Evolutionary conservation across 2,329 filamentous ascomycete genomes (phyloP).

Genomic region (Escovopsis sp.): DNA sequence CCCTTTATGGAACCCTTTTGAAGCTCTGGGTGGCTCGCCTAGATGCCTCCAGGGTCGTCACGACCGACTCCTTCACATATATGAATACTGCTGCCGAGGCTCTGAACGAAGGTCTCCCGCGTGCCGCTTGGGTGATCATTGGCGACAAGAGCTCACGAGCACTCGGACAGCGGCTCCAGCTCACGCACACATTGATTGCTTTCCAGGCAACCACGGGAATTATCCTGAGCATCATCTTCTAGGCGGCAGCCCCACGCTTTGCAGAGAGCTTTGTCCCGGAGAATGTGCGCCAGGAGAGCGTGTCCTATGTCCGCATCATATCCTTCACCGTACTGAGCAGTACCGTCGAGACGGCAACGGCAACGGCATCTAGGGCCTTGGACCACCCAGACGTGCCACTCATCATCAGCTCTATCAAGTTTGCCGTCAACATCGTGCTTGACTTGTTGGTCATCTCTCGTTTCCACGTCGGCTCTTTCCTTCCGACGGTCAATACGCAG

Average conservation of each 20-base stretch:
- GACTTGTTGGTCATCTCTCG: slow-evolving; percentile 52
- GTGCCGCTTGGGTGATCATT: slow-evolving; percentile 54
- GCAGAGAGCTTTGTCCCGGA: slow-evolving; percentile 47
- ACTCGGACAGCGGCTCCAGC: slow-evolving; percentile 33
- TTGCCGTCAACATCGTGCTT: slow-evolving; percentile 50
- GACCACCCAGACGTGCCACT: slow-evolving; percentile 57
- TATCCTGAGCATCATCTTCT: slow-evolving; percentile 44
- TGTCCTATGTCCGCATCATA: slow-evolving; percentile 51
- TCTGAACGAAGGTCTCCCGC: slow-evolving; percentile 57
- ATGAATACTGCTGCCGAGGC: slow-evolving; percentile 53
- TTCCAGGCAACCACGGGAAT: slow-evolving; percentile 44
- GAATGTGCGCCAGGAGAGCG: slow-evolving; percentile 38
- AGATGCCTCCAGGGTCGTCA: slow-evolving; percentile 33
- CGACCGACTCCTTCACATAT: slow-evolving; percentile 45
- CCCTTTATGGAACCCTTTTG: slow-evolving; percentile 50
- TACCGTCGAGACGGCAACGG: slow-evolving; percentile 48
- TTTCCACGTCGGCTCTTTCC: slow-evolving; percentile 41
- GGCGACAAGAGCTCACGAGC: slow-evolving; percentile 45
- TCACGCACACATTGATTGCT: slow-evolving; percentile 48
- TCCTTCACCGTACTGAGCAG: slow-evolving; percentile 48
- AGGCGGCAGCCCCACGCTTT: slow-evolving; percentile 37
- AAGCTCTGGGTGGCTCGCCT: slow-evolving; percentile 61
- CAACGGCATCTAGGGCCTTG: slow-evolving; percentile 45
- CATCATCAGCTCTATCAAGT: slow-evolving; percentile 48
- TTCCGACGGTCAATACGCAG: slow-evolving; percentile 48